Base-by-base conservation (phyloP, 371 early-diverging fungal species). In the Capillidium rhysosporum region DNA sequence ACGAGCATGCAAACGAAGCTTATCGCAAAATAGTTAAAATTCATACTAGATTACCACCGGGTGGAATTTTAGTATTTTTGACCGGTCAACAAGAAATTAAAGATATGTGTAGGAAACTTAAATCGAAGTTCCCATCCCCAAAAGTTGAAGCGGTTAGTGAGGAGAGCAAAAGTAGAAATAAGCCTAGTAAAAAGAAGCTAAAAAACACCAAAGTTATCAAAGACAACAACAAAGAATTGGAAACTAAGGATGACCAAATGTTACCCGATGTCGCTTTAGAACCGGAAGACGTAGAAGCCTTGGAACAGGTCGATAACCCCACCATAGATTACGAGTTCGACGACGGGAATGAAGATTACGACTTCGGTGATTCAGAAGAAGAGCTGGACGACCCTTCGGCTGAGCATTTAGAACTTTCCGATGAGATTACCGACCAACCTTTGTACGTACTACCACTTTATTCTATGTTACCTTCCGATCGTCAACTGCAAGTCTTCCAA, bases 381-480 rank as follows among this genome's bases (percentile, higher is more conserved):
- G 67, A 70, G 41, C 67, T 67, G 25, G 30, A 67, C 46, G 62
- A 62, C 39, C 59, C 60, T 30, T 63, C 57, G 1, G 54, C 60
- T 14, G 59, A 64, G 20, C 26, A 29, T 20, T 28, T 43, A 16
- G 16, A 16, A 12, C 16, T 46, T 16, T 53, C 52, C 14, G 38
- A 59, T 38, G 57, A 57, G 31, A 21, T 24, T 29, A 57, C 29
- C 28, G 40, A 34, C 9, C 16, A 39, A n/a, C 83, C 82, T 14
- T 66, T 89, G 30, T 71, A 93, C 45, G 87, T 94, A 1, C 71
- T 93, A 41, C 97, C 97, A 10, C 69, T 96, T 2, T 94, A 92
- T 65, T 88, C 96, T 23, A 77, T 90, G 59, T 66, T 92, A 44
- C 84, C 94, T 2, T 84, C 89, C 0, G 81, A 82, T 40, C 82